Conservation (phyloP, 805 yeast species). For the Starmerella asiatica region DNA sequence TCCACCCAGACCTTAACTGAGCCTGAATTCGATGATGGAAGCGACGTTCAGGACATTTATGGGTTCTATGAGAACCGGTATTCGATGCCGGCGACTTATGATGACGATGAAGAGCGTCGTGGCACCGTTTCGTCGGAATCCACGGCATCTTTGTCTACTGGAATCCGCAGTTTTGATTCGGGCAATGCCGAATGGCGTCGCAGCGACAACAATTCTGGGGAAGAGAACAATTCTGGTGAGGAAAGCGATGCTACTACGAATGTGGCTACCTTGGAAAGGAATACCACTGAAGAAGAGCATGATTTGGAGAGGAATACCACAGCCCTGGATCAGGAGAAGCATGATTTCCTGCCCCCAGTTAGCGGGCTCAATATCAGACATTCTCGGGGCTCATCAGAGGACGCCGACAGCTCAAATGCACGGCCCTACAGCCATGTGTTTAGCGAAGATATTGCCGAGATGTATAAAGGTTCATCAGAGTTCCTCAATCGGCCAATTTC, state of each 20-base stretch:
- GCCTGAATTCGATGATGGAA: conserved; percentile 2
- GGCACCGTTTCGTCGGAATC: conserved; percentile 17
- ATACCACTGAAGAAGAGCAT: too few species aligned
- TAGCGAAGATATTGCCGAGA: conserved; percentile 25
- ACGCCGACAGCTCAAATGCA: neutral
- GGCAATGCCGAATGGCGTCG: too few species aligned
- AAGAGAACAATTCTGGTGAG: neutral
- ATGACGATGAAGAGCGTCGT: neutral
- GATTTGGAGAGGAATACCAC: too few species aligned
- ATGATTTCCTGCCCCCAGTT: too few species aligned
- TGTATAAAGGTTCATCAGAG: conserved; percentile 24
- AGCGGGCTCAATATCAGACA: too few species aligned
- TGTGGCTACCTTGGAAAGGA: neutral
- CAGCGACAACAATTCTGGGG: too few species aligned
- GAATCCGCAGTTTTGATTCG: conserved; percentile 19
- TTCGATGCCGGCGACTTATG: conserved; percentile 11
- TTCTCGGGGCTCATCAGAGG: too few species aligned
- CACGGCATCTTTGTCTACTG: conserved; percentile 24
- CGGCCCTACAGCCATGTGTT: conserved; percentile 13
- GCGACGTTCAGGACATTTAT: conserved; percentile 19
- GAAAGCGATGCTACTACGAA: neutral
- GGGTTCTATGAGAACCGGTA: conserved; percentile 22
- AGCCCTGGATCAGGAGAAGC: too few species aligned
- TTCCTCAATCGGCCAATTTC: conserved; percentile 24
- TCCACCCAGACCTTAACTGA: neutral